Conservation (phyloP, 495 filamentous ascomycete species). For the Lasiosphaeria hispida region DNA sequence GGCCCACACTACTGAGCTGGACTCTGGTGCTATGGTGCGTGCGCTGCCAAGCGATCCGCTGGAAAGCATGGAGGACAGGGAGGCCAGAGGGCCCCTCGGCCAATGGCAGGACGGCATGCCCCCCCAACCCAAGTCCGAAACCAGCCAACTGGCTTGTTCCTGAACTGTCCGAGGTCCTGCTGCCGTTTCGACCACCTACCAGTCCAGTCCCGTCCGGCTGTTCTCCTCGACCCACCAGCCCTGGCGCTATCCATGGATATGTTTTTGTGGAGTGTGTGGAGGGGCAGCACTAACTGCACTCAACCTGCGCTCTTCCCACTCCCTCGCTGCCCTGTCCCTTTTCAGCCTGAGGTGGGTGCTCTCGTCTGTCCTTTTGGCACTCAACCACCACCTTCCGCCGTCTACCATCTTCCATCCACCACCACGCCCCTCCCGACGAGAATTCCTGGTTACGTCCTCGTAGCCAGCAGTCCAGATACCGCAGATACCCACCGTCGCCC, state of each 20-base stretch:
- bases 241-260: background rate
- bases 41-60: constrained; percentile 12
- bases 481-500: too few relatives aligned
- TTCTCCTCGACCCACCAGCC: constrained; percentile 15
- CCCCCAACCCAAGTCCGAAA: constrained; percentile 31
- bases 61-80: too few relatives aligned
- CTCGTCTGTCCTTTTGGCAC: background rate
- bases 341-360: constrained; percentile 17
- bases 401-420: constrained; percentile 6
- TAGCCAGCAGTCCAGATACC: too few relatives aligned
- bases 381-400: constrained; percentile 4
- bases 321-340: constrained; percentile 7
- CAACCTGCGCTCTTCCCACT: constrained; percentile 1
- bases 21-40: too few relatives aligned
- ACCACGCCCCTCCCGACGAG: background rate
- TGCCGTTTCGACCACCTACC: constrained; percentile 5
- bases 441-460: background rate
- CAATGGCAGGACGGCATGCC: constrained; percentile 16
- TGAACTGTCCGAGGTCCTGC: constrained; percentile 26
- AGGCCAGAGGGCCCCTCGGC: constrained; percentile 6
- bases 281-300: background rate
- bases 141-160: constrained; percentile 25
- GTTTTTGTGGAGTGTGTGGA: background rate
- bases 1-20: too few relatives aligned
- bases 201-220: constrained; percentile 22